Evolutionary conservation across 208 protist genomes (phyloP).

Genomic region (Leishmania gerbilli): DNA sequence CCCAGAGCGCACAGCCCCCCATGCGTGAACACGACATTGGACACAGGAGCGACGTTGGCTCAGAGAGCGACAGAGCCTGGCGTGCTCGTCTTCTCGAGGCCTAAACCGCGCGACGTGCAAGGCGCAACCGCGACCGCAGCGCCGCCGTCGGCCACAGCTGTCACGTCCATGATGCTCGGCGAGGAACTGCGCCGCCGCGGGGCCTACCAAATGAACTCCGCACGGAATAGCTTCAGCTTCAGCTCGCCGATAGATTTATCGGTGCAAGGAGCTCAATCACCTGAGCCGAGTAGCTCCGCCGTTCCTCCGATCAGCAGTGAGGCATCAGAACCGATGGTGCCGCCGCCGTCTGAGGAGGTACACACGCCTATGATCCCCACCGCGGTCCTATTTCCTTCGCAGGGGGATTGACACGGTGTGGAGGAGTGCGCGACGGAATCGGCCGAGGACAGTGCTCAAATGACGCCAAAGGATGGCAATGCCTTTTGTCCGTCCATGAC

Average conservation of each 20-base stretch:
- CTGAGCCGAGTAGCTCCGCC: neutral
- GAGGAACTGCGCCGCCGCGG: conserved; percentile 7
- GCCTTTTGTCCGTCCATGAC: neutral
- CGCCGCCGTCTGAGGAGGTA: neutral
- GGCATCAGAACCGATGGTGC: neutral
- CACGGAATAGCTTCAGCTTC: neutral
- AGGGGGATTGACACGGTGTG: neutral
- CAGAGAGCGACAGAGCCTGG: neutral
- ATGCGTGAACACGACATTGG: neutral
- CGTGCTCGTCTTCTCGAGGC: neutral
- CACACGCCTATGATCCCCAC: neutral
- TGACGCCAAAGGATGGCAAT: neutral
- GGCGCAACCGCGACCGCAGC: neutral
- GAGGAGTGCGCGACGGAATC: neutral
- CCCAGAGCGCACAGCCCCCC: neutral
- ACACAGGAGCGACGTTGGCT: neutral
- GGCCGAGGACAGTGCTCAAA: neutral
- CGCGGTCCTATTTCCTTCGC: neutral
- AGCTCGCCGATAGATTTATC: neutral
- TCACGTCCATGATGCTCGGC: neutral
- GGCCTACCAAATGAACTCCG: neutral
- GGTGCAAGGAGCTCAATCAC: neutral
- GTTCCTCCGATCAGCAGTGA: neutral
- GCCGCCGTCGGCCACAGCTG: neutral
- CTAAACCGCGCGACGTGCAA: neutral